Base-by-base conservation (phyloP, 768 basidiomycete genomes). In the Pulveroboletus sp. region DNA sequence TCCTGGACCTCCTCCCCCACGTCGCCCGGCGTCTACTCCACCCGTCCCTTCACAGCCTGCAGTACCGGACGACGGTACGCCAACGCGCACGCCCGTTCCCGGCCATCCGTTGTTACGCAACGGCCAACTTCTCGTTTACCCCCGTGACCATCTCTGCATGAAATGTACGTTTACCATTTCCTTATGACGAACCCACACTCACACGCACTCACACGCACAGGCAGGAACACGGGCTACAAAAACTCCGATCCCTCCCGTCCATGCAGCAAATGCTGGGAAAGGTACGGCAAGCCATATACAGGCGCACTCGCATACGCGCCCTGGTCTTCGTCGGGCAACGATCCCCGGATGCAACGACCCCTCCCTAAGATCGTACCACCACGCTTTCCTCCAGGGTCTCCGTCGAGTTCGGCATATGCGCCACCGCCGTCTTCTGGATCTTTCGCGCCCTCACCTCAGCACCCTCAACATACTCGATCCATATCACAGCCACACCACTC, bases 181-280 rank as follows among this genome's bases (percentile, higher is more conserved):
- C 17, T 32, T 6, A 1, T 7, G 14, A 16, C 4, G 8, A n/a
- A 11, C 5, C 3, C 16, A 8, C 25, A 9, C 40, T 33, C 32
- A 57, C 20, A 55, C 20, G 17, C 8, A 9, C 12, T 35, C n/a
- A 8, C 16, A 16, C 10, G 27, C 2, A 8, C 43, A 90, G 89
- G 89, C 57, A 71, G 72, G 33, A 91, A 92, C 63, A 80, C 77
- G 1, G 89, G 90, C 3, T 91, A 83, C 68, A 88, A 87, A 64
- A 71, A 76, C 48, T 71, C 69, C 32, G 86, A 90, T 63, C 85
- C 86, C 1, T 61, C 72, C 2, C 71, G 80, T 47, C 85, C 88
- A 6, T 90, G 90, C 60, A 72, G 74, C 49, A 78, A 77, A 47
- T 92, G 90, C 69, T 92, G 89, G 90, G 69, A 75, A 6, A 83